phyloP scores from a whole-genome alignment of 2,329 filamentous ascomycete species.

The Pseudomassariella vexata region DNA sequence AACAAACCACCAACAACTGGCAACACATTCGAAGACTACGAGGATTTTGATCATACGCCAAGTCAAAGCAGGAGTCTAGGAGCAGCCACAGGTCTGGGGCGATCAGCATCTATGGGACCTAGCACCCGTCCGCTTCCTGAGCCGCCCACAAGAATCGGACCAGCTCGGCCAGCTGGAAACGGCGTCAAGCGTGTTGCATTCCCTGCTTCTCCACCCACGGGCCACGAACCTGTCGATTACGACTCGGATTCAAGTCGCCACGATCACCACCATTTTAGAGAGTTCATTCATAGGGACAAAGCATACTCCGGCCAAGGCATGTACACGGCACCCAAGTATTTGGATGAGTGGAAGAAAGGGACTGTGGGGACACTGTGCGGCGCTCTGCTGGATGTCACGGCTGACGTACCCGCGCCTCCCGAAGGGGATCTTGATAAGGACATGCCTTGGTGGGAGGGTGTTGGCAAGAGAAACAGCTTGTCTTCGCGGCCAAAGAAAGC shows the following conservation, averaged over 20 bases:
- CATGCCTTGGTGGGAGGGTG: conserved; percentile 74
- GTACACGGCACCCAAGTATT: conserved; percentile 53
- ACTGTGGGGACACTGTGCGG: conserved; percentile 56
- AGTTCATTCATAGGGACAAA: conserved; percentile 20
- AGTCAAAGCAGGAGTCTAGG: conserved; percentile 15
- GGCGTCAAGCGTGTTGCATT: conserved; percentile 24
- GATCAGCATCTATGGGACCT: conserved; percentile 15
- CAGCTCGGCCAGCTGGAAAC: conserved; percentile 6
- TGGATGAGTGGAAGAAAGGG: conserved; percentile 70
- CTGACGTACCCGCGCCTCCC: conserved; percentile 23
- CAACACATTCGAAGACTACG: conserved; percentile 12
- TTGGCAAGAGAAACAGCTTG: conserved; percentile 39
- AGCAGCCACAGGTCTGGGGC: conserved; percentile 15
- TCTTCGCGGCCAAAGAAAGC: conserved; percentile 46
- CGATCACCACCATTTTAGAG: conserved; percentile 17
- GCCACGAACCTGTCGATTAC: conserved; percentile 12
- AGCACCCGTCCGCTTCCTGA: conserved; percentile 9
- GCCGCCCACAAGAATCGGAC: conserved; percentile 1
- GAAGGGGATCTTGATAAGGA: conserved; percentile 35
- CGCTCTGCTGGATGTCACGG: conserved; percentile 52
- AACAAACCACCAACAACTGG: conserved; percentile 18
- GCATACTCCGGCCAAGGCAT: conserved; percentile 44
- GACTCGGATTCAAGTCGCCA: conserved; percentile 17
- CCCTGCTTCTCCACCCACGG: conserved; percentile 17
- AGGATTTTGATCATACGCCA: conserved; percentile 14